Percentiles rank a stretch among this genome's conserved stretches.
Evolutionary conservation across 2,329 filamentous ascomycete genomes (phyloP).

Genomic region (Immersiporthe knoxdaviesiana): DNA sequence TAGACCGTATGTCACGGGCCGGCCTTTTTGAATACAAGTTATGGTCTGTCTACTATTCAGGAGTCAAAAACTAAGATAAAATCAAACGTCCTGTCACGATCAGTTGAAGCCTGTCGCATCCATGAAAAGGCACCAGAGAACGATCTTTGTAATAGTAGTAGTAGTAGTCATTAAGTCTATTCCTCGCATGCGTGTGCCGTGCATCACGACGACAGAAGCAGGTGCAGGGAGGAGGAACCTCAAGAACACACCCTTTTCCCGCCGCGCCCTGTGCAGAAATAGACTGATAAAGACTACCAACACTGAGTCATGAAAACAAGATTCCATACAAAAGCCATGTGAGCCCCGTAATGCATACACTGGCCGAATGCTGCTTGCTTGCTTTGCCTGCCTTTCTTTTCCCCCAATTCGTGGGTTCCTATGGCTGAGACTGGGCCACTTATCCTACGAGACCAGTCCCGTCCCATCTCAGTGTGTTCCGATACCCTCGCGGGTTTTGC

Average conservation of each 20-base stretch:
- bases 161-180: constrained; percentile 17
- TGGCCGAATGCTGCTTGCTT: constrained; percentile 22
- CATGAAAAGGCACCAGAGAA: not conserved
- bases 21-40: not conserved
- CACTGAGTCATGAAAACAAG: constrained; percentile 14
- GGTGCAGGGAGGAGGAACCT: not conserved
- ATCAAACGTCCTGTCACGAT: not conserved
- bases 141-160: too few species aligned
- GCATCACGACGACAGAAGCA: not conserved
- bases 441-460: constrained; percentile 13
- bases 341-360: constrained; percentile 25
- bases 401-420: not conserved
- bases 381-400: not conserved
- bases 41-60: too few species aligned
- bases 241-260: not conserved
- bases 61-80: too few species aligned
- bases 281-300: constrained; percentile 18
- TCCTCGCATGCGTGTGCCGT: constrained; percentile 19
- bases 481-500: constrained; percentile 4
- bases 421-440: constrained; percentile 16
- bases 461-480: constrained; percentile 9
- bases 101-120: not conserved
- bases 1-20: too few species aligned
- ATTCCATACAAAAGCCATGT: constrained; percentile 25
- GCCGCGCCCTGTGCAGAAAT: not conserved